Evolutionary conservation across 1,284 basidiomycete genomes (phyloP).

Genomic region (Sporisorium scitamineum): DNA sequence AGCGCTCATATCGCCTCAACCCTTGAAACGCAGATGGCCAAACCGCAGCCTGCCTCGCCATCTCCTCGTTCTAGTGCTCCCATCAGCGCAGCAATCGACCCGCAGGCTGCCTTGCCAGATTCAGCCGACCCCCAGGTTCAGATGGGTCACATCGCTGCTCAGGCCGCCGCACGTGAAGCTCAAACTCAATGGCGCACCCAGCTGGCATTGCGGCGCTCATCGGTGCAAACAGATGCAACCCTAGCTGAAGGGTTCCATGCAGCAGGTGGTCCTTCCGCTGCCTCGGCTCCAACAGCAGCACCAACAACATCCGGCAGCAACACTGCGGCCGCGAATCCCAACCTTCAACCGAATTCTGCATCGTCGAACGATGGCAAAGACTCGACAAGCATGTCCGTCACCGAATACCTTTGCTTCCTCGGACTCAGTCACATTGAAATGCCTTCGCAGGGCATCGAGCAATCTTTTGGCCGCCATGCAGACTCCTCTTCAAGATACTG

Average conservation of each 20-base stretch:
- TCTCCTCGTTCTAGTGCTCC: slow-evolving; percentile 6
- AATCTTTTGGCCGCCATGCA: slow-evolving; percentile 37
- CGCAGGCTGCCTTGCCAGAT: slow-evolving; percentile 7
- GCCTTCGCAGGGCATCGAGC: slow-evolving; percentile 48
- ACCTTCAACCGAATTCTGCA: background rate
- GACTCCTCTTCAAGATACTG: slow-evolving; percentile 23
- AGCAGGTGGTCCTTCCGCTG: background rate
- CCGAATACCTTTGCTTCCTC: slow-evolving; percentile 46
- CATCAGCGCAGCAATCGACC: slow-evolving; percentile 27
- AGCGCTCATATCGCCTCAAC: slow-evolving; percentile 49
- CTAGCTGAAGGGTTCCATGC: background rate
- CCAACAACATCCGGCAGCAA: background rate
- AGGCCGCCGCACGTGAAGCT: slow-evolving; percentile 52
- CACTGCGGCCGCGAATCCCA: background rate
- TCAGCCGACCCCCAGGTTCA: slow-evolving; percentile 29
- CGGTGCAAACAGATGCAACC: slow-evolving; percentile 14
- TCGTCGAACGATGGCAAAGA: background rate
- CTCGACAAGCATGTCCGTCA: slow-evolving; percentile 24
- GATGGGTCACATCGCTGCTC: slow-evolving; percentile 52
- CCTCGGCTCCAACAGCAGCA: background rate
- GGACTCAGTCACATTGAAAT: slow-evolving; percentile 54
- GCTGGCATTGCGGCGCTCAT: slow-evolving; percentile 33
- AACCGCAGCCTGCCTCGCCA: slow-evolving; percentile 4
- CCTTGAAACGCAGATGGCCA: slow-evolving; percentile 26
- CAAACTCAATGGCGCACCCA: slow-evolving; percentile 54